Evolutionary conservation across 1,284 basidiomycete genomes (phyloP).

Genomic region (Cryptococcus hybrid): DNA sequence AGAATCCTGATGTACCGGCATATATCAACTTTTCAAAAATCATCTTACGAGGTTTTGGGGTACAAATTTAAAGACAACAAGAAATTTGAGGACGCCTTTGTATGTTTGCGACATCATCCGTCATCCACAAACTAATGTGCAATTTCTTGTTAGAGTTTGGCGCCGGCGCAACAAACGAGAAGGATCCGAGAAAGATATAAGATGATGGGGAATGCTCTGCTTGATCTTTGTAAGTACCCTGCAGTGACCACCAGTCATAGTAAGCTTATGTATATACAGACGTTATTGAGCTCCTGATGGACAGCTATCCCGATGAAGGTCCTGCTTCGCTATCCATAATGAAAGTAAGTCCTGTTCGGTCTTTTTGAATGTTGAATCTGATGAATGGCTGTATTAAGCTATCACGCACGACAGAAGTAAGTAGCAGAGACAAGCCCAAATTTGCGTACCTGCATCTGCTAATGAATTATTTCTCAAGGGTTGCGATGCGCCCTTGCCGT

Average conservation of each 20-base stretch:
- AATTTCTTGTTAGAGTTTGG: neutral
- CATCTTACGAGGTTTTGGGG: slow-evolving; percentile 17
- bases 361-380: neutral
- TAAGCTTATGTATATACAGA: slow-evolving; percentile 10
- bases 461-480: slow-evolving; percentile 7
- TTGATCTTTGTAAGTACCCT: slow-evolving; percentile 25
- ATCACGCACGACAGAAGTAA: neutral
- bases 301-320: slow-evolving; percentile 15
- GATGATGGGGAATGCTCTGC: slow-evolving; percentile 29
- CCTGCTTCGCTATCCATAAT: slow-evolving; percentile 25
- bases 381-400: neutral
- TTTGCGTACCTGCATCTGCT: neutral
- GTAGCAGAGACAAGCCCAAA: neutral
- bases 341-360: slow-evolving; percentile 13
- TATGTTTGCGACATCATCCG: slow-evolving; percentile 7
- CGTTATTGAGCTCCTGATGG: slow-evolving; percentile 20
- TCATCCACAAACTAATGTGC: neutral
- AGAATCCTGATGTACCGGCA: neutral
- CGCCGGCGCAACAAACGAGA: slow-evolving; percentile 2
- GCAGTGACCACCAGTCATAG: neutral
- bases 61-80: slow-evolving; percentile 26
- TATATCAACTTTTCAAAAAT: slow-evolving; percentile 10
- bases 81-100: slow-evolving; percentile 13
- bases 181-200: slow-evolving; percentile 18
- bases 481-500: slow-evolving; percentile 7